A percentile compares a stretch with the other conserved stretches of the same genome.
phyloP scores from a whole-genome alignment of 495 filamentous ascomycete species.

The Saxophila tyrrhenica region DNA sequence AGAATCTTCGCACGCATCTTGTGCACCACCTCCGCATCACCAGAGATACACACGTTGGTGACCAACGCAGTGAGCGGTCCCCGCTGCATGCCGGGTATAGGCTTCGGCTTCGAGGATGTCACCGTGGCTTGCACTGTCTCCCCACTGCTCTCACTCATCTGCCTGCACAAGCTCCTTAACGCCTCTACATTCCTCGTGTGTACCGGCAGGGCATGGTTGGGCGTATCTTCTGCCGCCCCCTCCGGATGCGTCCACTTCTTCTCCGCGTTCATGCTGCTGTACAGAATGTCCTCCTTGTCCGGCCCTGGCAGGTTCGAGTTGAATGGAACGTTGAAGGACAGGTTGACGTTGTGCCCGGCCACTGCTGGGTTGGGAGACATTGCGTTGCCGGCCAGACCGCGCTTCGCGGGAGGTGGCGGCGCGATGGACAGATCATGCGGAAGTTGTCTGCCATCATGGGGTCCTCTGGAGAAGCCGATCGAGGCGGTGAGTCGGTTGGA shows the following conservation, averaged over 20 bases:
- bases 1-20: slow-evolving; percentile 74
- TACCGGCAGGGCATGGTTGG: slow-evolving; percentile 75
- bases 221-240: slow-evolving; percentile 67
- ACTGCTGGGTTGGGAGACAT: slow-evolving; percentile 28
- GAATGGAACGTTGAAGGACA: slow-evolving; percentile 93
- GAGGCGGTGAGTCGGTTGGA: no score
- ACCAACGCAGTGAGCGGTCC: slow-evolving; percentile 59
- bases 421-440: slow-evolving; percentile 59
- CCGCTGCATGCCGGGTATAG: slow-evolving; percentile 51
- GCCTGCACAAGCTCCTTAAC: slow-evolving; percentile 63
- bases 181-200: slow-evolving; percentile 73
- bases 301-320: slow-evolving; percentile 81
- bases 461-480: no score
- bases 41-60: slow-evolving; percentile 82
- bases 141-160: slow-evolving; percentile 58
- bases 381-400: slow-evolving; percentile 35
- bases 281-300: slow-evolving; percentile 79
- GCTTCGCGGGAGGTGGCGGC: slow-evolving; percentile 45
- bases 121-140: slow-evolving; percentile 70
- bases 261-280: slow-evolving; percentile 71
- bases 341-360: slow-evolving; percentile 37
- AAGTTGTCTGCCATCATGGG: no score
- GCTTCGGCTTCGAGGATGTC: slow-evolving; percentile 70
- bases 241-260: slow-evolving; percentile 86
- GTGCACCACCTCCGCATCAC: slow-evolving; percentile 68